Percentiles rank a stretch among this genome's conserved stretches.
These are phyloP conservation scores for Ophiosphaerella narmari DNA, from an alignment of 2,329 filamentous ascomycete genomes.

Conservation along the genomic window DNA sequence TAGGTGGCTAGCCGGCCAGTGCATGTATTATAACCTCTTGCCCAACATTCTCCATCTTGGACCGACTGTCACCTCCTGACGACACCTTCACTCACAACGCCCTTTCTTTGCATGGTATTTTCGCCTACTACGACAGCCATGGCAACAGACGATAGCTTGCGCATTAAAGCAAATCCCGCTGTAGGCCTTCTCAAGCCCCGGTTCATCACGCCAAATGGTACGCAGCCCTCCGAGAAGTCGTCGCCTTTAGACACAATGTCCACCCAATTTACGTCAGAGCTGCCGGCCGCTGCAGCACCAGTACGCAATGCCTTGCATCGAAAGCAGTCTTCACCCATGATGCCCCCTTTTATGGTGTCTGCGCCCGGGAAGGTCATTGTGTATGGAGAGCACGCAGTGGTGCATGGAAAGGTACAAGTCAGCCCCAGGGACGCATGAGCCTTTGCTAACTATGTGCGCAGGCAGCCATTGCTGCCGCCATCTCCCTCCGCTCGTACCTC, in stretches of 20 bases:
- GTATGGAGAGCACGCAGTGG: constrained; percentile 97
- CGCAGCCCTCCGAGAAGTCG: constrained; percentile 28
- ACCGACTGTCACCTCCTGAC: constrained; percentile 15
- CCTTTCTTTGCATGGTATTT: neutral
- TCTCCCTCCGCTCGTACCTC: constrained; percentile 93
- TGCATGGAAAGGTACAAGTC: constrained; percentile 79
- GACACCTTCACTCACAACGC: neutral
- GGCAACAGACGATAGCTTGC: constrained; percentile 32
- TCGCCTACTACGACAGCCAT: constrained; percentile 11
- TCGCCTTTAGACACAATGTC: constrained; percentile 37
- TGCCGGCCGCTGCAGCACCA: constrained; percentile 19
- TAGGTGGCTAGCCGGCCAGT: neutral
- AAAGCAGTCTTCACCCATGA: constrained; percentile 61
- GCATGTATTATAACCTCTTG: constrained; percentile 11
- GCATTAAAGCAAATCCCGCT: constrained; percentile 20
- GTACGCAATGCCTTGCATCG: constrained; percentile 23
- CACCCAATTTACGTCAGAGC: constrained; percentile 28
- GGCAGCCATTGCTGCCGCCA: constrained; percentile 91
- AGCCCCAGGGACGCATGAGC: neutral
- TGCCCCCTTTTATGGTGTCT: constrained; percentile 96
- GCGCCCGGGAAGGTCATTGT: constrained; percentile 98
- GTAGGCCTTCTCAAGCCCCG: constrained; percentile 27
- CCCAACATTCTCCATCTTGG: constrained; percentile 6
- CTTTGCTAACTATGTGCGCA: constrained; percentile 43
- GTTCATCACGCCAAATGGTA: constrained; percentile 29